Conservation (phyloP, 108 stramenopile genomes). For the Nannochloropsis granulata region DNA sequence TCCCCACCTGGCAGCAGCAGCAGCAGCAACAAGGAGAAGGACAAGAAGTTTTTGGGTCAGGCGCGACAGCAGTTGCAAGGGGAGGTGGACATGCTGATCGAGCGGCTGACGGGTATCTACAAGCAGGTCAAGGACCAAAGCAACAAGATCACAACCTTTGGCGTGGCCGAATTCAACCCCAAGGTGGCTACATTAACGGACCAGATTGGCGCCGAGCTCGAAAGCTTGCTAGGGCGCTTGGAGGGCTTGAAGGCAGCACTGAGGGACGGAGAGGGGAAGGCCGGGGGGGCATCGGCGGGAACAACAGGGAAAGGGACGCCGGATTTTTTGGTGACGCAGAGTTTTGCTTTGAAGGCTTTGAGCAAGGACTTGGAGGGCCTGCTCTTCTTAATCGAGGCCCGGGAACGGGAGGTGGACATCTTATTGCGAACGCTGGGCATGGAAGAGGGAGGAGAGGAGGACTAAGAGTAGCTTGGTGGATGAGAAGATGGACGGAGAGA, state of each 20-base stretch:
- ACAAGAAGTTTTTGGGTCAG: background rate
- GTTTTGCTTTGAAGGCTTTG: background rate
- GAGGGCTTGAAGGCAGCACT: background rate
- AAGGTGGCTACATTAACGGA: background rate
- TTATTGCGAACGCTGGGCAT: background rate
- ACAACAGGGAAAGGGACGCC: background rate
- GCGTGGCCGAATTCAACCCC: background rate
- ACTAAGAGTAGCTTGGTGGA: background rate
- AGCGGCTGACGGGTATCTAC: background rate
- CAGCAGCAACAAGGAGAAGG: background rate
- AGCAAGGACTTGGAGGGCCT: background rate
- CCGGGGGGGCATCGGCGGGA: background rate
- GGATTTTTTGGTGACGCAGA: background rate
- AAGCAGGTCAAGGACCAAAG: background rate
- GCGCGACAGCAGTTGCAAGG: background rate
- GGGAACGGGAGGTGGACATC: background rate
- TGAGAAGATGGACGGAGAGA: no score
- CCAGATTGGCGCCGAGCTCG: background rate
- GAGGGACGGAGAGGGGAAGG: background rate
- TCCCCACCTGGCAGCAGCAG: background rate
- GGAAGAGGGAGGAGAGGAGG: background rate
- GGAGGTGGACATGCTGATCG: background rate
- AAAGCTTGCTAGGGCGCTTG: background rate
- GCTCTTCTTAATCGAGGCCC: background rate
- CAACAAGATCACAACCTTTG: background rate